phyloP scores from a whole-genome alignment of 129 eudicot species.

The Flaveria sonorensis region DNA sequence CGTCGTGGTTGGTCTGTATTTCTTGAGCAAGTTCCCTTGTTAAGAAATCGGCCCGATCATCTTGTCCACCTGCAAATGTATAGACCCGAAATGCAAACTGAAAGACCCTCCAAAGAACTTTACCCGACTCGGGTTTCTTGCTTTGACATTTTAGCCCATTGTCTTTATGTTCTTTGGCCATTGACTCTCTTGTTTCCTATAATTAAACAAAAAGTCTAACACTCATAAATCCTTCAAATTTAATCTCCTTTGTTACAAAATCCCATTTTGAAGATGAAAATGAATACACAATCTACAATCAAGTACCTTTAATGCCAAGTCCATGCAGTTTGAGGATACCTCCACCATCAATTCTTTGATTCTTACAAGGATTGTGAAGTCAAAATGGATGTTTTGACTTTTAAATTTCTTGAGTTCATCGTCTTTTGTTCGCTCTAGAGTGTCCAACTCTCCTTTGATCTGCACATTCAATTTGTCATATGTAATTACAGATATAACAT shows the following conservation, averaged over 20 bases:
- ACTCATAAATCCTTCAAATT: not conserved
- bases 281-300: not conserved
- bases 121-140: conserved; percentile 52
- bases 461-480: conserved; percentile 22
- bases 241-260: not conserved
- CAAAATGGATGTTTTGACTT: conserved; percentile 66
- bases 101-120: conserved; percentile 76
- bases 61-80: conserved; percentile 87
- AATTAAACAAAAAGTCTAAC: not conserved
- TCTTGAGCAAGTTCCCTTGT: conserved; percentile 75
- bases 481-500: not conserved
- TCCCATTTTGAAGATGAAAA: not conserved
- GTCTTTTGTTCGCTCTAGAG: conserved; percentile 68
- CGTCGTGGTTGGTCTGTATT: conserved; percentile 53
- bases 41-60: conserved; percentile 75
- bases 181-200: conserved; percentile 69
- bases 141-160: conserved; percentile 38
- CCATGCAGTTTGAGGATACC: conserved; percentile 72
- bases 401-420: conserved; percentile 63
- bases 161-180: conserved; percentile 13
- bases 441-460: conserved; percentile 73
- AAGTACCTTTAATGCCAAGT: conserved; percentile 63
- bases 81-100: conserved; percentile 86
- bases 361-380: conserved; percentile 62
- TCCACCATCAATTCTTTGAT: conserved; percentile 77